Base-by-base conservation (phyloP, 257 asterid genomes). In the Nicotiana attenuata region DNA sequence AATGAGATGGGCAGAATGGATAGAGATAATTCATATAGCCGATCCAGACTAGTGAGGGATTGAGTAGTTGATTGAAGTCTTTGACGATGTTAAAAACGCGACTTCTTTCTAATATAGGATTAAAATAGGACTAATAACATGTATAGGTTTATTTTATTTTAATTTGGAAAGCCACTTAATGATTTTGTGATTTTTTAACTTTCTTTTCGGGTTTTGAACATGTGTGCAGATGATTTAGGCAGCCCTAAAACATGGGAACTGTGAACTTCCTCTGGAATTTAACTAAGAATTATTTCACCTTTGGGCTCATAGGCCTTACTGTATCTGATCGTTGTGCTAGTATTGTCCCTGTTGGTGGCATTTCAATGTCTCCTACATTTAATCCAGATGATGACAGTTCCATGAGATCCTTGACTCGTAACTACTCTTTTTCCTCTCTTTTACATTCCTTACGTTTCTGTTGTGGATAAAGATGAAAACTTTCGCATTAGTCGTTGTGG, bases 331-430 rank as follows among this genome's bases (percentile, higher is more conserved):
- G 95, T 53, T 96, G 83, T 68, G 94, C 86, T 14, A 88, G 98
- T 81, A 71, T 91, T 83, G 84, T 83, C 73, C 93, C 95, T n/a
- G 91, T 96, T 87, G 93, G 90, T 20, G 99, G 99, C 55, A 78
- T 87, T 50, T 96, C 98, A 1, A 94, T 96, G 99, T 86, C 92
- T 83, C 98, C 99, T 3, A 93, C 99, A 17, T 83, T 94, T 80
- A 96, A 96, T 87, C 94, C 98, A 69, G 89, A 67, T 15, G 59
- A 63, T 24, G 81, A 28, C 52, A 77, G 52, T 7, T 83, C 90
- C 16, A 47, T 78, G 56, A 84, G 88, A 83, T 81, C 85, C 79
- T 84, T 78, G 47, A 80, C 90, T 5, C 95, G 99, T 96, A 82
- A 33, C 60, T 77, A 64, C 67, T 45, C 33, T 41, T 31, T 28